Evolutionary conservation across 2,329 filamentous ascomycete genomes (phyloP).

Genomic region (Exutisphaerella laricina): DNA sequence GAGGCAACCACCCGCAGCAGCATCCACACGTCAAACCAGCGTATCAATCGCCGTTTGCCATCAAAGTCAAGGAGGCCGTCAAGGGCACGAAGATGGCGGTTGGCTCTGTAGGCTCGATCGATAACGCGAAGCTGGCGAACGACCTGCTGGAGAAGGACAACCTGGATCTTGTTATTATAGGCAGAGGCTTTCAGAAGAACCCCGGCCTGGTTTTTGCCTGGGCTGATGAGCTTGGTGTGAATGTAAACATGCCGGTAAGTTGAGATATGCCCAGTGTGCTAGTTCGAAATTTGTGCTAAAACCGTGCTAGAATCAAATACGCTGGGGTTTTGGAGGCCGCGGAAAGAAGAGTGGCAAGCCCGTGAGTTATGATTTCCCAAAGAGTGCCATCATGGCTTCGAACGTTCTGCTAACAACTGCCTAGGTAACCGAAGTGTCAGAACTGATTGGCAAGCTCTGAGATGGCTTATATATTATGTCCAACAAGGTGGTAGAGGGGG

Average conservation of each 20-base stretch:
- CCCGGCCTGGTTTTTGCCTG: conserved; percentile 54
- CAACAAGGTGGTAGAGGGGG: too few species aligned
- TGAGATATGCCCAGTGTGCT: background rate
- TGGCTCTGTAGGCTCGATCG: conserved; percentile 69
- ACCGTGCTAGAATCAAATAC: conserved; percentile 64
- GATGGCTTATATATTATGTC: too few species aligned
- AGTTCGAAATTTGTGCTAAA: too few species aligned
- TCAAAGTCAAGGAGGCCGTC: conserved; percentile 66
- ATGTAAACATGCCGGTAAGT: conserved; percentile 45
- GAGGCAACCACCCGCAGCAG: conserved; percentile 57
- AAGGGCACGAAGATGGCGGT: conserved; percentile 62
- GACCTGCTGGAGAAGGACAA: conserved; percentile 46
- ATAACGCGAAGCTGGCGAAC: conserved; percentile 62
- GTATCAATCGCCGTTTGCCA: conserved; percentile 71
- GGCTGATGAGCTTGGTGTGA: conserved; percentile 65
- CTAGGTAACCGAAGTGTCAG: conserved; percentile 1
- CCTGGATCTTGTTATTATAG: conserved; percentile 67
- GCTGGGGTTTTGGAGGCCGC: conserved; percentile 53
- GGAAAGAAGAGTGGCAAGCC: conserved; percentile 34
- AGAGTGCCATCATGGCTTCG: too few species aligned
- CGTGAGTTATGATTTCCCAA: background rate
- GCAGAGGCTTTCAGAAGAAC: conserved; percentile 65
- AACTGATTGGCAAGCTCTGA: conserved; percentile 1
- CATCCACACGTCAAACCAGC: conserved; percentile 57
- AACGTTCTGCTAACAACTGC: background rate